Conservation (phyloP, 1,139 yeast species). For the Debaryomycetaceae sp. region DNA sequence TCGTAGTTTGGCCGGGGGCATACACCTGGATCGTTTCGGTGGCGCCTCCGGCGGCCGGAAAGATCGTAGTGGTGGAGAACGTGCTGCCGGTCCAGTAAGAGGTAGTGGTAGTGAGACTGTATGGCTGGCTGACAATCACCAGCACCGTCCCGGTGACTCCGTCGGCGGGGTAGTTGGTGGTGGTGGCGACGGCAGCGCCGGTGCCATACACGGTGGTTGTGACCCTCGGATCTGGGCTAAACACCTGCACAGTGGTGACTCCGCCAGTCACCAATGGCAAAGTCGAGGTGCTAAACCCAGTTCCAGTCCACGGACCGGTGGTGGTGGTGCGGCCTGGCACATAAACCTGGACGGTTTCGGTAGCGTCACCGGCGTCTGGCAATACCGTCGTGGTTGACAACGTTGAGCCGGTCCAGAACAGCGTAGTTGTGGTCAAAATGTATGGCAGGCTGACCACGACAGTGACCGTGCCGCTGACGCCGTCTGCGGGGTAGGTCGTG, state of each 20-base stretch:
- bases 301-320: constrained; percentile 5
- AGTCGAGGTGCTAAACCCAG: neutral
- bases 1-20: too few species aligned
- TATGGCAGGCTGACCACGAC: neutral
- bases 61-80: too few species aligned
- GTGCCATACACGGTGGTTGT: neutral
- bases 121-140: too few species aligned
- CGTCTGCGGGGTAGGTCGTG: neutral
- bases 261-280: too few species aligned
- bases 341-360: neutral
- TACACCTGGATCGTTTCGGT: too few species aligned
- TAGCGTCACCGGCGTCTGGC: constrained; percentile 1
- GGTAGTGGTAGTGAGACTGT: too few species aligned
- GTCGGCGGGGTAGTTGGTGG: neutral
- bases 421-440: neutral
- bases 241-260: neutral
- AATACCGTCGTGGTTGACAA: neutral
- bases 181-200: constrained; percentile 3
- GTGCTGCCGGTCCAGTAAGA: too few species aligned
- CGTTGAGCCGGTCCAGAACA: neutral
- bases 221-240: neutral
- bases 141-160: too few species aligned
- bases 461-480: neutral
- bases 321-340: constrained; percentile 1
- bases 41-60: too few species aligned